Conservation (phyloP, 345 rosid species). For the Eucalyptus urophylla region DNA sequence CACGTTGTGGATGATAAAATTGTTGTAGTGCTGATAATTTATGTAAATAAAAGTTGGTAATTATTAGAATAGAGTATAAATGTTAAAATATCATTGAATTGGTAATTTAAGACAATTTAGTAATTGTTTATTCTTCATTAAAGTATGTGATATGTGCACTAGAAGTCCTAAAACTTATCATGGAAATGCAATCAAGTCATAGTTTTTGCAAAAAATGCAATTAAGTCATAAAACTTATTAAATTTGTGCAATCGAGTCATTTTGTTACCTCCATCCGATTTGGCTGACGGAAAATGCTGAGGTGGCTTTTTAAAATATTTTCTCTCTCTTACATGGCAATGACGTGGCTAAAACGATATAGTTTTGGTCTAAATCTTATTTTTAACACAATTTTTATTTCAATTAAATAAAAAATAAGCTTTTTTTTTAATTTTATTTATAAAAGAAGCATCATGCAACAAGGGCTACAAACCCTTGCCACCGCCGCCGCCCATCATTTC, state of each 20-base stretch:
- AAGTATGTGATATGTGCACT: fast-evolving
- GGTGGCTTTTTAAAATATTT: too few species aligned
- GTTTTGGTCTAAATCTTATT: background rate
- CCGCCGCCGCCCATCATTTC: fast-evolving
- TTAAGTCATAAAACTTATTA: too few species aligned
- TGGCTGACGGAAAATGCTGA: too few species aligned
- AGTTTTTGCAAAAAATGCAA: background rate
- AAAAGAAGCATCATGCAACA: too few species aligned
- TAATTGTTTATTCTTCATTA: background rate
- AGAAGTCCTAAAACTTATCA: fast-evolving
- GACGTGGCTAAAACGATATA: fast-evolving
- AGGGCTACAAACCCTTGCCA: fast-evolving
- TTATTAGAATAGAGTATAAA: background rate
- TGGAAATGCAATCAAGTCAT: fast-evolving
- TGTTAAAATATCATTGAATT: too few species aligned
- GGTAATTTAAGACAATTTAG: background rate
- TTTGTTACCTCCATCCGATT: fast-evolving
- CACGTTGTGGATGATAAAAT: background rate
- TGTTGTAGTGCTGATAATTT: background rate
- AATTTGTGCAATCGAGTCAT: fast-evolving
- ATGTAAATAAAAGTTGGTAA: background rate
- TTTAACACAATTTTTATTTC: too few species aligned
- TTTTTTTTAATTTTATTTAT: too few species aligned
- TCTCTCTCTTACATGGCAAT: too few species aligned
- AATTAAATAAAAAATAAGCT: too few species aligned